phyloP scores from a whole-genome alignment of 495 filamentous ascomycete genomes.

The Lasiosphaeris hirsuta region DNA sequence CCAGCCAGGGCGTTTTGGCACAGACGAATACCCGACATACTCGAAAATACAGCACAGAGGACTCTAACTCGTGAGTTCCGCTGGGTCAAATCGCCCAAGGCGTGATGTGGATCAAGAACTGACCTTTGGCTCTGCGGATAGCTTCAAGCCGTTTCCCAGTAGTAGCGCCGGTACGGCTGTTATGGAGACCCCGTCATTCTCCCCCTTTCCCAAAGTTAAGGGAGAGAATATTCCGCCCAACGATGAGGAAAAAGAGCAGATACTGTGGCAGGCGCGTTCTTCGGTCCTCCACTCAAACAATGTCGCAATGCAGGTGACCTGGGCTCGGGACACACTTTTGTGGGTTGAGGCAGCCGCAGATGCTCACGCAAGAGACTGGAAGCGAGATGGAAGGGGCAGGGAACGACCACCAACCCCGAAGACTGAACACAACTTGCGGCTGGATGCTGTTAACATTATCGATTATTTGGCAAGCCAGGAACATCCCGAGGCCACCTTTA shows the following conservation, averaged over 20 bases:
- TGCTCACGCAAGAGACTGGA: slow-evolving; percentile 57
- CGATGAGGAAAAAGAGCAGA: slow-evolving; percentile 89
- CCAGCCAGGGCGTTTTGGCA: slow-evolving; percentile 24
- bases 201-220: slow-evolving; percentile 82
- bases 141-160: slow-evolving; percentile 47
- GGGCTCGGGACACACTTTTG: slow-evolving; percentile 88
- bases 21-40: slow-evolving; percentile 17
- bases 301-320: slow-evolving; percentile 92
- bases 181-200: slow-evolving; percentile 73
- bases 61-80: slow-evolving; percentile 26
- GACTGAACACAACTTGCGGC: slow-evolving; percentile 78
- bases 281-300: slow-evolving; percentile 90
- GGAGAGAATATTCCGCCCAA: slow-evolving; percentile 90
- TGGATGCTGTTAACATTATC: slow-evolving; percentile 89
- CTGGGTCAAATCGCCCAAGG: too few species aligned
- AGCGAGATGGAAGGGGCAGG: slow-evolving; percentile 58
- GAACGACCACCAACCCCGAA: slow-evolving; percentile 74
- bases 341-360: slow-evolving; percentile 81
- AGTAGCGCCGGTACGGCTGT: slow-evolving; percentile 21
- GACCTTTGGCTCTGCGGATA: slow-evolving; percentile 27
- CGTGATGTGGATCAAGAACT: background rate
- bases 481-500: slow-evolving; percentile 92
- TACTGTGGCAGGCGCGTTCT: slow-evolving; percentile 74
- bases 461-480: slow-evolving; percentile 83
- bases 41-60: slow-evolving; percentile 14